Evolutionary conservation across 352 stramenopile genomes (phyloP), one percentile per base, ranked within the genome.

Genomic region (Pythium volutum): DNA sequence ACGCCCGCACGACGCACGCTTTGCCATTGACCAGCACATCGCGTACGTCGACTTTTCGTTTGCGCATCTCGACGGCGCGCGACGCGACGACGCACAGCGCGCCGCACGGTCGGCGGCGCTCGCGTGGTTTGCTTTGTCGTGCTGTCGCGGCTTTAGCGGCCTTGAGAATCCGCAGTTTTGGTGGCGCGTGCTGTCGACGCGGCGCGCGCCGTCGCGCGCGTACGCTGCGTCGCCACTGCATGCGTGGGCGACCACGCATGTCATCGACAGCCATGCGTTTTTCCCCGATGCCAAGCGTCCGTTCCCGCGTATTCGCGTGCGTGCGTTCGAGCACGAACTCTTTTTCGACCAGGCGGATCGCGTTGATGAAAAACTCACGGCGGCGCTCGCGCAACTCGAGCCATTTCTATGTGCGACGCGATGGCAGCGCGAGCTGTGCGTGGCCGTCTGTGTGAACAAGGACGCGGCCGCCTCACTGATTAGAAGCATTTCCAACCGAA

Each of bases 61-160:
- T 4, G 4, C 15, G 29, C 11, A n/a, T 12, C 36, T 43, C 18
- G 36, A 43, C n/a, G n/a, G n/a, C n/a, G 36, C 36, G 8, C 36
- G 14, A 22, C 36, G 3, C 36, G 36, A 34, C 6, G 6, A 10
- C 6, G 29, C 1, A n/a, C 8, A 10, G 6, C 23, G 48, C 26
- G 29, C 50, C 4, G 22, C 31, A 7, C 27, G 33, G 4, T 29
- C 55, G 8, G 55, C 43, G n/a, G 26, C 16, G n/a, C 16, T 45
- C 31, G 57, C 34, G 57, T 56, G 57, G 57, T 49, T 57, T 25
- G 57, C 47, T 3, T 45, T 64, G 22, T 41, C 57, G 57, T 55
- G 36, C n/a, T 64, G 57, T 33, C 57, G 23, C 12, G 57, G 57
- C 1, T 64, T 38, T 18, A 18, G 46, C 23, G 46, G 46, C 27